A percentile compares a stretch with the other conserved stretches of the same genome.
Conservation (phyloP, 495 filamentous ascomycete genomes). For the Penicillium ochrochloron region DNA sequence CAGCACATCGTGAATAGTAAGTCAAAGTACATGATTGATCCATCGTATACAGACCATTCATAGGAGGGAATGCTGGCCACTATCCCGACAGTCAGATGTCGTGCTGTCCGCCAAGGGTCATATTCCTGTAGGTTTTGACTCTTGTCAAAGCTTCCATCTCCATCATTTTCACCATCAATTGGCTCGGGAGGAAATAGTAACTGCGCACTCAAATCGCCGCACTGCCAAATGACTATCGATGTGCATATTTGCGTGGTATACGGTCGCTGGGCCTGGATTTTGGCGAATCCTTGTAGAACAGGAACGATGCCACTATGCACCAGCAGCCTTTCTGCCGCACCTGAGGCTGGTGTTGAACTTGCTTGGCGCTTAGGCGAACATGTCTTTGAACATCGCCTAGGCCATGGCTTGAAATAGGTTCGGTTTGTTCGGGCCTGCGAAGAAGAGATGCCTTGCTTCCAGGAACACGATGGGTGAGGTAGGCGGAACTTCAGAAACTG, state of each 20-base stretch:
- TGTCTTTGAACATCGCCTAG: neutral
- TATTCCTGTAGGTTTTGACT: neutral
- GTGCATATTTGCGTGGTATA: slow-evolving; percentile 1
- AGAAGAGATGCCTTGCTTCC: neutral
- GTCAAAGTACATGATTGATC: neutral
- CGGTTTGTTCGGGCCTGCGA: neutral
- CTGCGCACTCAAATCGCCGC: neutral
- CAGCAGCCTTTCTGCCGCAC: neutral
- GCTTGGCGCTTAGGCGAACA: neutral
- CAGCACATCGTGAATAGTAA: neutral
- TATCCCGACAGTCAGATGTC: neutral
- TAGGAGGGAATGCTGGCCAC: neutral
- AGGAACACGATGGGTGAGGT: neutral
- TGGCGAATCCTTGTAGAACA: neutral
- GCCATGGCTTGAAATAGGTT: neutral
- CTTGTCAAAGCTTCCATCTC: neutral
- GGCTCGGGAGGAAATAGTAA: neutral
- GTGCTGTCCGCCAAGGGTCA: neutral
- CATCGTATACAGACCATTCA: neutral
- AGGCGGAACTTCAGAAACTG: neutral
- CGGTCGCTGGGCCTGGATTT: neutral
- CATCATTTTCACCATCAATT: too few species aligned
- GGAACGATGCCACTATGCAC: neutral
- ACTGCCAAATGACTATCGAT: neutral
- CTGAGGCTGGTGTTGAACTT: neutral